phyloP scores from a whole-genome alignment of 441 rosid genomes.

The Croton setiger region DNA sequence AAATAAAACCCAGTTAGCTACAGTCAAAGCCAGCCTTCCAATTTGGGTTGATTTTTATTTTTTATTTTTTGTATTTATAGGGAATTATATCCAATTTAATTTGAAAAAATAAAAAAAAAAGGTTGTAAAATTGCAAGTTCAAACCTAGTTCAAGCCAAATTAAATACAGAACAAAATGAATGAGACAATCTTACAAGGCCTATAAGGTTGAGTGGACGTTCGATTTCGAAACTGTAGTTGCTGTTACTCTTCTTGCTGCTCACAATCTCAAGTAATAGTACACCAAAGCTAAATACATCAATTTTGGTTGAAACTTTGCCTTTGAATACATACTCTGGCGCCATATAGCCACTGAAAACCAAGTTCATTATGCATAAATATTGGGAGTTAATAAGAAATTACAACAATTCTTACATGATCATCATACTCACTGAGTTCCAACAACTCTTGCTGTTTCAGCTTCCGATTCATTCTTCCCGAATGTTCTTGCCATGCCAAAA shows the following conservation, averaged over 20 bases:
- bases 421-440: conserved; percentile 9
- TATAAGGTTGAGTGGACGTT: conserved; percentile 12
- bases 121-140: not conserved
- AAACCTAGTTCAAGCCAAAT: not conserved
- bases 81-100: no score
- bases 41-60: no score
- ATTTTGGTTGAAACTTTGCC: conserved; percentile 15
- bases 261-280: conserved; percentile 18
- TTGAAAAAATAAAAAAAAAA: not conserved
- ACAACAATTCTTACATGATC: no score
- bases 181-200: conserved; percentile 5
- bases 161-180: not conserved
- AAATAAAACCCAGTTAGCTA: no score
- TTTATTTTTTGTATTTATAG: no score
- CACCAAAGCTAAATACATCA: conserved; percentile 23
- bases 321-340: no score
- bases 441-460: not conserved
- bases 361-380: not conserved
- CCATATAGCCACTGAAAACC: conserved; percentile 16
- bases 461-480: conserved; percentile 13
- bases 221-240: not conserved
- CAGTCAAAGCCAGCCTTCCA: no score
- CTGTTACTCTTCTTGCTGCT: conserved; percentile 19
- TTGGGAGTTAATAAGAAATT: not conserved
- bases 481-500: conserved; percentile 20